Evolutionary conservation across 352 stramenopile species (phyloP), one percentile per base, ranked within the genome.

Genomic region (Globisporangium yorkense): DNA sequence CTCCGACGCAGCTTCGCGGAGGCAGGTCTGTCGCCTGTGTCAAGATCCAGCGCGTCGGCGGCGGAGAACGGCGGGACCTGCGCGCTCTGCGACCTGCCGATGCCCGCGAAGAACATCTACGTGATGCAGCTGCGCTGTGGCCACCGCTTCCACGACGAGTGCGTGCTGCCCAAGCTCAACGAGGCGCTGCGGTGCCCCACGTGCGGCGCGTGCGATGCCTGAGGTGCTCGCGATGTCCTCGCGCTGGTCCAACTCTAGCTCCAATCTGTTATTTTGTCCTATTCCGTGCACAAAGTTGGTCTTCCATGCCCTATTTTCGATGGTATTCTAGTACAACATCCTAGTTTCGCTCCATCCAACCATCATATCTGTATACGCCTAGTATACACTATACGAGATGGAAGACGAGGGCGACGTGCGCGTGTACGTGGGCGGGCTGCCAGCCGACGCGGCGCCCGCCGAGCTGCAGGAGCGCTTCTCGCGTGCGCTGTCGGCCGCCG

Each of bases 111-210:
- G 29, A 59, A 65, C 16, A 66, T 63, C 24, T 72, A 79, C 46
- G 67, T 79, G 41, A 74, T 71, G 59, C 72, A 62, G 18, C 47
- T 91, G 13, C 47, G 21, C n/a, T 91, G 78, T 40, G 78, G 76
- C 31, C 78, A 88, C 44, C 66, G 71, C 24, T 88, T 88, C 64
- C 78, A 91, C 63, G 78, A 91, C 62, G 76, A 88, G 52, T 88
- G 78, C 60, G 69, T 84, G 31, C 59, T 87, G 2, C 58, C 65
- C 21, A 84, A 80, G 58, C 66, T 88, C 41, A 91, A 88, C 54
- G 66, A 82, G 53, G 53, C 47, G 9, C 68, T 88, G 43, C 41
- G 67, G 31, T 91, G 80, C 44, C 76, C 78, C 8, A 81, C 66
- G 8, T 89, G 76, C 37, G 71, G 59, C 29, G 48, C 40, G 6